These are phyloP conservation scores for Fusarium secorum DNA, from an alignment of 2,329 filamentous ascomycete genomes.

Conservation along the genomic window DNA sequence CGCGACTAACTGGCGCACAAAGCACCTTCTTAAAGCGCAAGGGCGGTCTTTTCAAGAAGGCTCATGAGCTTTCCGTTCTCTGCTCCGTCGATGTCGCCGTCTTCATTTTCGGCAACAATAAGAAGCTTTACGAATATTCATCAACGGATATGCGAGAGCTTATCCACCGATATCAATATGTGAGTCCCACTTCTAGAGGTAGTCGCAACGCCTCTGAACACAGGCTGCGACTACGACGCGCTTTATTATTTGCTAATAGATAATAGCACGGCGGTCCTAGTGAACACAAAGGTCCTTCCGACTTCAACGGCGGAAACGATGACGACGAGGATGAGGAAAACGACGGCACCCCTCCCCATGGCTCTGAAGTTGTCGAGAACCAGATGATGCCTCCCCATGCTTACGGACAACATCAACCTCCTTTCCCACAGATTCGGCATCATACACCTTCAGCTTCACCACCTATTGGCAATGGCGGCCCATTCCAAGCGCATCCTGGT, in stretches of 20 bases:
- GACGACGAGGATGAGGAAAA: slow-evolving; percentile 82
- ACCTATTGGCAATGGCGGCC: slow-evolving; percentile 81
- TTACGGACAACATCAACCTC: slow-evolving; percentile 64
- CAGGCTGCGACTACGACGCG: not conserved
- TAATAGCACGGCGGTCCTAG: slow-evolving; percentile 86
- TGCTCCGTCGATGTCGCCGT: slow-evolving; percentile 99
- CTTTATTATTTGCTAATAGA: slow-evolving; percentile 7
- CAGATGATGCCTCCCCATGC: slow-evolving; percentile 76
- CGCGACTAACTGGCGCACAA: slow-evolving; percentile 36
- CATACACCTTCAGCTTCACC: slow-evolving; percentile 87
- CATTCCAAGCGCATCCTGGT: slow-evolving; percentile 61
- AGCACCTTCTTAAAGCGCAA: slow-evolving; percentile 99
- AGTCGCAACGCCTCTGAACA: not conserved
- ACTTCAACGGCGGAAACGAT: slow-evolving; percentile 88
- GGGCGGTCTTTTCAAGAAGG: slow-evolving; percentile 98
- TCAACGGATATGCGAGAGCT: slow-evolving; percentile 93
- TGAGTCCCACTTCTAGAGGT: slow-evolving; percentile 58
- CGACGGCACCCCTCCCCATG: slow-evolving; percentile 74
- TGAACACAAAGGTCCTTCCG: slow-evolving; percentile 93
- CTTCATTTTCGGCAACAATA: slow-evolving; percentile 98
- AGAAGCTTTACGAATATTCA: slow-evolving; percentile 98
- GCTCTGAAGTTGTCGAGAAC: slow-evolving; percentile 63
- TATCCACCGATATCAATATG: slow-evolving; percentile 87
- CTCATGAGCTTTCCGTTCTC: slow-evolving; percentile 95
- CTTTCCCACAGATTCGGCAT: slow-evolving; percentile 84